A percentile compares a stretch with the other conserved stretches of the same genome.
Conservation (phyloP, 495 filamentous ascomycete species). For the Tuber brumale region DNA sequence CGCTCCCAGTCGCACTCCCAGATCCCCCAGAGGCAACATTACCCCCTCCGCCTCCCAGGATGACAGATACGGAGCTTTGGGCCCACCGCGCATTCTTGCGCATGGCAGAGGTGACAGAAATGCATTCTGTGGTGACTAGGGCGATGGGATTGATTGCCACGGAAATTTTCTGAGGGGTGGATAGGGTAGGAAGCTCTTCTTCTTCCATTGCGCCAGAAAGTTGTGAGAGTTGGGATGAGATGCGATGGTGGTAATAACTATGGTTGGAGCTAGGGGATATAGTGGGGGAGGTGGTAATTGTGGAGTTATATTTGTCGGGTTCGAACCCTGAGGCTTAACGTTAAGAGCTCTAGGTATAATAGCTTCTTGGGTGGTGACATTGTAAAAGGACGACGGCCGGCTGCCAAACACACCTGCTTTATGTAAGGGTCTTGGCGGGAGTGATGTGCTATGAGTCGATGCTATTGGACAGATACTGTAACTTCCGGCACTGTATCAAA, state of each 20-base stretch:
- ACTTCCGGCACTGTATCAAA: background rate
- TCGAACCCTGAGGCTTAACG: constrained; percentile 1
- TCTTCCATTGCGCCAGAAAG: constrained; percentile 23
- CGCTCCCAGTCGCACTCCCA: constrained; percentile 30
- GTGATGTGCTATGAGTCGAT: background rate
- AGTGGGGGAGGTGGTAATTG: background rate
- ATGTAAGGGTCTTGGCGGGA: constrained; percentile 4
- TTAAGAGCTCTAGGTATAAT: background rate
- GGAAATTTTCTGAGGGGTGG: constrained; percentile 42
- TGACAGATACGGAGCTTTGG: constrained; percentile 92
- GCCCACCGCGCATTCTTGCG: constrained; percentile 95
- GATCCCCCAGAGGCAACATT: constrained; percentile 42
- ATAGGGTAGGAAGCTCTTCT: constrained; percentile 16
- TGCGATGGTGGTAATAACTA: constrained; percentile 3
- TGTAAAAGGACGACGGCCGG: background rate
- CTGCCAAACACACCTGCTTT: background rate
- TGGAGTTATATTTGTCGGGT: background rate
- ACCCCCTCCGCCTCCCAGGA: constrained; percentile 68
- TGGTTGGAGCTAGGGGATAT: background rate
- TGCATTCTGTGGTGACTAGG: constrained; percentile 96
- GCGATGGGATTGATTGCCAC: constrained; percentile 93
- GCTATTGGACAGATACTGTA: background rate
- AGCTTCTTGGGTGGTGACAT: background rate
- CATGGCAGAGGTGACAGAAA: constrained; percentile 95
- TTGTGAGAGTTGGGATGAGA: constrained; percentile 12